phyloP scores from a whole-genome alignment of 257 asterid genomes.

The Gentiana dahurica region DNA sequence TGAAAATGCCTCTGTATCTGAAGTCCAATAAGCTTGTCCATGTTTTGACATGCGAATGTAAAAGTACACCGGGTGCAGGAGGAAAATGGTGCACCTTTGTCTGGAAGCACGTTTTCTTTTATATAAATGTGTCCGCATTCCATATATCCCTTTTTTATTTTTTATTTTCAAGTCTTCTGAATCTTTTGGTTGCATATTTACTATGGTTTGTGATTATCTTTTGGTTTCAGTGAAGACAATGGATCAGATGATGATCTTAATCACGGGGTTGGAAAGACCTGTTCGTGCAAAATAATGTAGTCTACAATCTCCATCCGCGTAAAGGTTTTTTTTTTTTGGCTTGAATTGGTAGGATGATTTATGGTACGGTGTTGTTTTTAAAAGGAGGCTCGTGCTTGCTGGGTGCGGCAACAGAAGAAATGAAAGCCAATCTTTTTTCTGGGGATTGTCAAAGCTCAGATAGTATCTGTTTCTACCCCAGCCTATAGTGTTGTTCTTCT shows the following conservation, averaged over 20 bases:
- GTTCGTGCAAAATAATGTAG: conserved; percentile 87
- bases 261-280: conserved; percentile 38
- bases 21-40: too few species aligned
- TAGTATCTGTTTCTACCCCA: conserved; percentile 12
- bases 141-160: too few species aligned
- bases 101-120: too few species aligned
- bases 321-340: conserved; percentile 5
- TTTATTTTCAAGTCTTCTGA: too few species aligned
- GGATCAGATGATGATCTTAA: conserved; percentile 74
- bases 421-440: conserved; percentile 4
- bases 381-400: conserved; percentile 6
- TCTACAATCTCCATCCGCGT: conserved; percentile 5
- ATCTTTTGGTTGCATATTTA: too few species aligned
- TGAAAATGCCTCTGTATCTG: too few species aligned
- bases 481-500: conserved; percentile 11
- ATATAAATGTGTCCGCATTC: too few species aligned
- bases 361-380: conserved; percentile 12
- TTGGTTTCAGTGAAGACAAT: conserved; percentile 50
- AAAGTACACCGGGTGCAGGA: too few species aligned
- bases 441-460: conserved; percentile 12
- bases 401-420: neutral
- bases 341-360: neutral
- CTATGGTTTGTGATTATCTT: neutral
- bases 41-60: too few species aligned
- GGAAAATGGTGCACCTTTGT: too few species aligned